Conservation (phyloP, 192 early-diverging fungal genomes). For the Umbelopsis isabellina region DNA sequence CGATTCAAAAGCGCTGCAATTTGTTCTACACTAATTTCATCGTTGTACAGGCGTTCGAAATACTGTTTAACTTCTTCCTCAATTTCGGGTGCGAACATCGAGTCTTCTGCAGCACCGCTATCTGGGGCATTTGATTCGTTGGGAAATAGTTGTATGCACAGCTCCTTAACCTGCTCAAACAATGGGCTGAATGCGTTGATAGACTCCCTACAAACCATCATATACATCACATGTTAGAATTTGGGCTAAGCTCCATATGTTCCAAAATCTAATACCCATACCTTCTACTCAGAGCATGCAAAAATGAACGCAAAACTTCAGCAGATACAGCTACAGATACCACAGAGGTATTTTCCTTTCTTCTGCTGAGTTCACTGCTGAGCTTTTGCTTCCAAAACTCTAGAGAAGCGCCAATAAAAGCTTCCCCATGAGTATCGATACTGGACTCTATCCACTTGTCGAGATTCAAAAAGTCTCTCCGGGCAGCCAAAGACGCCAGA, state of each 20-base stretch:
- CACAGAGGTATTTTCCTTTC: conserved; percentile 37
- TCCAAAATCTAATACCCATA: conserved; percentile 19
- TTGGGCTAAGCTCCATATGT: too few relatives aligned
- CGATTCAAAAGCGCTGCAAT: conserved; percentile 84
- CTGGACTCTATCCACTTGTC: conserved; percentile 84
- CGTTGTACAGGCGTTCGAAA: conserved; percentile 76
- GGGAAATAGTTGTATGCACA: conserved; percentile 1
- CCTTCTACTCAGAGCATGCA: conserved; percentile 63
- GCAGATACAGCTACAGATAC: conserved; percentile 56
- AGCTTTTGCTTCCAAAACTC: conserved; percentile 77
- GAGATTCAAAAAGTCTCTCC: conserved; percentile 76
- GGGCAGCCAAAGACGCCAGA: conserved; percentile 75
- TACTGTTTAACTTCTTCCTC: conserved; percentile 72
- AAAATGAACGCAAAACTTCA: conserved; percentile 71
- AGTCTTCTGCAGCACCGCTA: not conserved
- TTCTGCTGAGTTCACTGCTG: conserved; percentile 47
- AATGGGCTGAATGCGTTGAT: not conserved
- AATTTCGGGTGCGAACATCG: conserved; percentile 57
- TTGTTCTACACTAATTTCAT: conserved; percentile 75
- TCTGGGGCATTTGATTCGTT: conserved; percentile 2
- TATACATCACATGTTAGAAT: too few relatives aligned
- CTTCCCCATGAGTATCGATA: conserved; percentile 57
- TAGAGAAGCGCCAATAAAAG: conserved; percentile 72
- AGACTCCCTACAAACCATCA: not conserved
- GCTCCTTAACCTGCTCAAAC: conserved; percentile 7